Evolutionary conservation across 2,329 filamentous ascomycete species (phyloP).

Genomic region (Trichophyton equinum): DNA sequence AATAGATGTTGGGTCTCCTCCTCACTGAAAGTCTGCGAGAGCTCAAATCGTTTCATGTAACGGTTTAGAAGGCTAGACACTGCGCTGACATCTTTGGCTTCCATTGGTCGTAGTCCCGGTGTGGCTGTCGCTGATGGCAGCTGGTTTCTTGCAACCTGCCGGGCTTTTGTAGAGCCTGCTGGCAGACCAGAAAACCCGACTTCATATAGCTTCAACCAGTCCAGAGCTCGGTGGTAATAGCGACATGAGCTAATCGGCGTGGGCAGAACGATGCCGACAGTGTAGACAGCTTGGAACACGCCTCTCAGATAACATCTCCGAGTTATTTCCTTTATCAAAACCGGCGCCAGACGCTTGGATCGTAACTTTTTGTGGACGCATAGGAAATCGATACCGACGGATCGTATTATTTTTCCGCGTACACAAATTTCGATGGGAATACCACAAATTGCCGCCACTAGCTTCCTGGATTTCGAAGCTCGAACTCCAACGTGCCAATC

Average conservation of each 20-base stretch:
- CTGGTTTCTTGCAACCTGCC: constrained; percentile 76
- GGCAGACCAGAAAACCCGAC: constrained; percentile 88
- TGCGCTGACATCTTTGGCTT: constrained; percentile 60
- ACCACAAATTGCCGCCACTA: constrained; percentile 92
- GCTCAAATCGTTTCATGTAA: constrained; percentile 68
- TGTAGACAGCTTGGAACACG: constrained; percentile 93
- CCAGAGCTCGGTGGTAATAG: constrained; percentile 86
- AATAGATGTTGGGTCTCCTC: constrained; percentile 86
- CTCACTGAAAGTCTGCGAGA: constrained; percentile 67
- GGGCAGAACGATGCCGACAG: constrained; percentile 78
- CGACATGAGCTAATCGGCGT: constrained; percentile 85
- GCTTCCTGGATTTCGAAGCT: constrained; percentile 65
- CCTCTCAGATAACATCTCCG: constrained; percentile 75
- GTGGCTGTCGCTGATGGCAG: constrained; percentile 62
- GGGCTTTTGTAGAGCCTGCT: constrained; percentile 64
- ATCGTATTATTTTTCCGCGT: constrained; percentile 59
- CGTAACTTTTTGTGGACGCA: constrained; percentile 97
- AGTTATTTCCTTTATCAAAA: constrained; percentile 96
- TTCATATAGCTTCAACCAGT: constrained; percentile 94
- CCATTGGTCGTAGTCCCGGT: constrained; percentile 67
- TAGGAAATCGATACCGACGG: constrained; percentile 95
- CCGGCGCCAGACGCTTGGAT: constrained; percentile 78
- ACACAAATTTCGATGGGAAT: constrained; percentile 76
- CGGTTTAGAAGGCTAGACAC: constrained; percentile 63
- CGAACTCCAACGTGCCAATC: constrained; percentile 94